Percentiles rank a stretch among this genome's conserved stretches.
These are phyloP conservation scores for Scytalidium sp. DNA, from an alignment of 2,329 filamentous ascomycete genomes.

Conservation along the genomic window DNA sequence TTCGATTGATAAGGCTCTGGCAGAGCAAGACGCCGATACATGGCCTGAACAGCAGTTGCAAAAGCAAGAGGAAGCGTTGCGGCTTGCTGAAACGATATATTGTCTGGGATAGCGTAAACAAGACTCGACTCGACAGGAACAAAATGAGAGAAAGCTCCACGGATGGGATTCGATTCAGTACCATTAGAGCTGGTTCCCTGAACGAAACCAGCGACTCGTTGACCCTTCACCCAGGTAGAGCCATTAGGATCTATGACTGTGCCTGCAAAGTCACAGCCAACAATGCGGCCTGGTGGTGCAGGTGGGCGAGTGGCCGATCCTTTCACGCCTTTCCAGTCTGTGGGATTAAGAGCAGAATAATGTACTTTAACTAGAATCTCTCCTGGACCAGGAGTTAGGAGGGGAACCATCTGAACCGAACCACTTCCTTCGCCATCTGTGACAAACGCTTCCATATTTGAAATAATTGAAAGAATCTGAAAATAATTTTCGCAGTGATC, in stretches of 20 bases:
- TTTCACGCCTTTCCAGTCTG: conserved; percentile 27
- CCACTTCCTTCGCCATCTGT: background rate
- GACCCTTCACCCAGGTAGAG: conserved; percentile 45
- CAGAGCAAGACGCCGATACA: background rate
- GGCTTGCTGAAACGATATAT: conserved; percentile 24
- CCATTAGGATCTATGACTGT: conserved; percentile 46
- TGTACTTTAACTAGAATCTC: conserved; percentile 32
- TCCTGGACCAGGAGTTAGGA: conserved; percentile 21
- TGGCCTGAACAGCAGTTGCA: conserved; percentile 20
- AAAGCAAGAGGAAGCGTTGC: conserved; percentile 26
- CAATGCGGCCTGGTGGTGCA: conserved; percentile 21
- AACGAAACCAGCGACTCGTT: conserved; percentile 40
- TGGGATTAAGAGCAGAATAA: conserved; percentile 36
- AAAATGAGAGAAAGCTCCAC: conserved; percentile 21
- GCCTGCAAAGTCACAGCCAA: conserved; percentile 53
- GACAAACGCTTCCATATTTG: background rate
- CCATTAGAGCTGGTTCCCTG: conserved; percentile 14
- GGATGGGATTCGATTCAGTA: conserved; percentile 22
- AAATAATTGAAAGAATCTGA: background rate
- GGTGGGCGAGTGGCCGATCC: background rate
- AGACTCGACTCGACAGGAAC: conserved; percentile 10
- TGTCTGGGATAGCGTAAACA: conserved; percentile 18
- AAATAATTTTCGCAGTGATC: background rate
- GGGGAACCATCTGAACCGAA: background rate
- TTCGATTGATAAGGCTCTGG: background rate